Percentiles rank a stretch among this genome's conserved stretches.
These are phyloP conservation scores for Termitomyces sp. DNA, from an alignment of 768 basidiomycete species.

Conservation along the genomic window DNA sequence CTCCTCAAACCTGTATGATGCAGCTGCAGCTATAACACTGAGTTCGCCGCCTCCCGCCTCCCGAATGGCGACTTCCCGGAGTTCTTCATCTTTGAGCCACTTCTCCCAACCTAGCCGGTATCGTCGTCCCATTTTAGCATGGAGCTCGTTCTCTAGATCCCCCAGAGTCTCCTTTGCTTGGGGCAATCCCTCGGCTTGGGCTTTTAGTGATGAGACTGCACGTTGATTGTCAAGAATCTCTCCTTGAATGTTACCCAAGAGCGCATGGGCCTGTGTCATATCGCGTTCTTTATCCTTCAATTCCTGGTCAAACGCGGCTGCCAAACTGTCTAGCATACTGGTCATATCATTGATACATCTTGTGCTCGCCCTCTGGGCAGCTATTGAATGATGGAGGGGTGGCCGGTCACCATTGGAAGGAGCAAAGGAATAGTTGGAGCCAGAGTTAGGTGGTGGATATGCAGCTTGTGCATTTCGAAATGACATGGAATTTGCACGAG, in stretches of 20 bases:
- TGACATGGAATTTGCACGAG: conserved; percentile 62
- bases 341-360: conserved; percentile 83
- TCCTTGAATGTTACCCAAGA: conserved; percentile 80
- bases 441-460: conserved; percentile 31
- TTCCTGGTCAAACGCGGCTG: conserved; percentile 88
- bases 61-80: conserved; percentile 65
- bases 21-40: conserved; percentile 37
- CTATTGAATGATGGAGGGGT: conserved; percentile 78
- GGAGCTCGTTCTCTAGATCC: conserved; percentile 60
- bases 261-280: conserved; percentile 81
- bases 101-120: conserved; percentile 90
- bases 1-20: conserved; percentile 43
- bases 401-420: conserved; percentile 57
- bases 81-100: conserved; percentile 85
- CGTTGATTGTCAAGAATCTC: conserved; percentile 87
- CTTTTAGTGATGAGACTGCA: conserved; percentile 62
- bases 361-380: conserved; percentile 83
- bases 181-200: conserved; percentile 61
- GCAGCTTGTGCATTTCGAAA: conserved; percentile 68
- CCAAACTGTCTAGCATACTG: conserved; percentile 81
- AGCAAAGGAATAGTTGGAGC: conserved; percentile 31
- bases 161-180: conserved; percentile 55
- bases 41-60: conserved; percentile 57
- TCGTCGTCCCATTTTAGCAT: conserved; percentile 72
- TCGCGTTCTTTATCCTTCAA: conserved; percentile 89